Evolutionary conservation across 2,329 filamentous ascomycete genomes (phyloP), one percentile per base, ranked within the genome.

Genomic region (Microsporum canis): DNA sequence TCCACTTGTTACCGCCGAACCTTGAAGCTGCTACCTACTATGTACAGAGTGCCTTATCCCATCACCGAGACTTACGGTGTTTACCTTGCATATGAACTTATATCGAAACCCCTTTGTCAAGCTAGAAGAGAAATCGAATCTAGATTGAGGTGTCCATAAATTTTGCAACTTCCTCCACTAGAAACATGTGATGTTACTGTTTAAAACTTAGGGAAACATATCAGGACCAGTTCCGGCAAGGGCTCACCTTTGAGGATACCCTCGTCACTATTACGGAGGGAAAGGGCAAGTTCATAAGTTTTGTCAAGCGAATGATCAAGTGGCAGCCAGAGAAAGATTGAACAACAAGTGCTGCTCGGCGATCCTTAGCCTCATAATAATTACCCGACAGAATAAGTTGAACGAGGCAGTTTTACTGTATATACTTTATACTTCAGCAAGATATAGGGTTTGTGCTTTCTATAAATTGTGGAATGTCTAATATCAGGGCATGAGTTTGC

Each of bases 101-200:
- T 23, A 23, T 23, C 1, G 17, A 1, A 78, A 78, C 58, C 74
- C 77, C 33, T 69, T 77, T 61, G 62, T 75, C 49, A 66, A 65
- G 49, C 33, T 74, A 0, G 69, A 70, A 33, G 67, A 71, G 59
- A 63, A 49, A 23, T 69, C 66, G 5, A 57, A 67, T n/a, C 56
- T 69, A 33, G 66, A 67, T 12, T 56, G 63, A 14, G 63, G 66
- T 64, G 68, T 68, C 27, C 62, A 36, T 41, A 10, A n/a, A 10
- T 41, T 12, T 41, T 10, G 3, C 7, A n/a, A 41, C 39, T 10
- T n/a, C 3, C 39, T 41, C 12, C 39, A 10, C 3, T n/a, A 41
- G 14, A n/a, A 41, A n/a, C 39, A 41, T 41, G 14, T n/a, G 39
- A 41, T 41, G 39, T 8, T 41, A n/a, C 17, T 23, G 17, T 23